These are phyloP conservation scores for Acacia crassicarpa DNA, from an alignment of 306 rosid species.

Conservation along the genomic window DNA sequence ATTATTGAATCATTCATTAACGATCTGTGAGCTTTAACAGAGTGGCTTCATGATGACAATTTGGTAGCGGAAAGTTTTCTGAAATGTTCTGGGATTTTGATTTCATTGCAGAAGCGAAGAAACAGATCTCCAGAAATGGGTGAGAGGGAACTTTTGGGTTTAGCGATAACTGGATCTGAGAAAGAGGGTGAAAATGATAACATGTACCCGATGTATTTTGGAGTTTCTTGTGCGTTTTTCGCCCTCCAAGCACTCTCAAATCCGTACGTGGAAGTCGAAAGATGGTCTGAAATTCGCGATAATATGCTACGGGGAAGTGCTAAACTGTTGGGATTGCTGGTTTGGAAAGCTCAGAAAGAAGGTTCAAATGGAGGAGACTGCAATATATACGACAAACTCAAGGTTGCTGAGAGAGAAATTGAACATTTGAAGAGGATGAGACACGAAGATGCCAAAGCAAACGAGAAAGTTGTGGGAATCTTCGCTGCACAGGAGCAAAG, in stretches of 20 bases:
- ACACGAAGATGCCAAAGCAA: constrained; percentile 91
- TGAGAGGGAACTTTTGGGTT: constrained; percentile 47
- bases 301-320: constrained; percentile 88
- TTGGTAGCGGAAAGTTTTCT: constrained; percentile 27
- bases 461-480: constrained; percentile 90
- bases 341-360: constrained; percentile 75
- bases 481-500: constrained; percentile 90
- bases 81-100: constrained; percentile 30
- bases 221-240: constrained; percentile 85
- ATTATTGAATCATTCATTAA: constrained; percentile 8
- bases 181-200: constrained; percentile 23
- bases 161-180: constrained; percentile 38
- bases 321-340: constrained; percentile 72
- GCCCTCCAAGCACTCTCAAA: constrained; percentile 65
- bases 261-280: constrained; percentile 51
- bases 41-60: constrained; percentile 37
- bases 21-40: not conserved
- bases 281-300: constrained; percentile 55
- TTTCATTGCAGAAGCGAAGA: constrained; percentile 40
- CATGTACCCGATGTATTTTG: constrained; percentile 75
- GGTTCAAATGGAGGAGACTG: constrained; percentile 36
- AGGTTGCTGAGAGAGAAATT: constrained; percentile 60
- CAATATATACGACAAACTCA: constrained; percentile 45
- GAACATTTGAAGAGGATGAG: constrained; percentile 71
- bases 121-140: constrained; percentile 54